Evolutionary conservation across 2,329 filamentous ascomycete species (phyloP), one percentile per base, ranked within the genome.

Genomic region (Ambrosiella beaveri): DNA sequence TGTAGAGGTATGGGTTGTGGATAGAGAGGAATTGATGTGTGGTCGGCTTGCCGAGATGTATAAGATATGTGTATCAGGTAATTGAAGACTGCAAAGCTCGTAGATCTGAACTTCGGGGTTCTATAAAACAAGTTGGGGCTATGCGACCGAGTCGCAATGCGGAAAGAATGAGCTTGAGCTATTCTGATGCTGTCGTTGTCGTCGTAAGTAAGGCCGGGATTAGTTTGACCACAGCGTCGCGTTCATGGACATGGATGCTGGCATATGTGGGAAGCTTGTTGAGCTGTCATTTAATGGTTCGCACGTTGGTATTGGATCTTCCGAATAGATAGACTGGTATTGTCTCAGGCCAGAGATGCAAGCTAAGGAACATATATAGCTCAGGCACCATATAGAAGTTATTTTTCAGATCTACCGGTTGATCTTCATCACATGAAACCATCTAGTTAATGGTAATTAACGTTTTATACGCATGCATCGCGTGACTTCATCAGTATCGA

Each of bases 201-300:
- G 44, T 57, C 55, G 15, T 57, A 50, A 57, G 50, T 57, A 37
- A 19, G 44, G n/a, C 55, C 55, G 44, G 44, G 45, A 40, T 57
- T 57, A 9, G 47, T 38, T 57, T 57, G 55, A 44, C 45, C 55
- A 57, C 15, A 50, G 55, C 55, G 45, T 57, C 53, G 53, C 53
- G 39, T 55, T 41, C 53, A 55, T 55, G 17, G 38, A 27, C 38
- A 57, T 57, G 55, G 55, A 51, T 57, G 51, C 15, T 40, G 38
- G 53, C 53, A 35, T 9, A 27, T 51, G 47, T 9, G n/a, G 39
- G 39, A 41, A 47, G 19, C 2, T 47, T 17, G 44, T 47, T 47
- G 44, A 17, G 44, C 44, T 47, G 11, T 13, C 44, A 47, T 15
- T 47, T 47, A 15, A n/a, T 47, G n/a, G n/a, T 41, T 17, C 7